Percentiles rank a stretch among this genome's conserved stretches.
Conservation (phyloP, 441 rosid genomes). For the Populus hybrid region DNA sequence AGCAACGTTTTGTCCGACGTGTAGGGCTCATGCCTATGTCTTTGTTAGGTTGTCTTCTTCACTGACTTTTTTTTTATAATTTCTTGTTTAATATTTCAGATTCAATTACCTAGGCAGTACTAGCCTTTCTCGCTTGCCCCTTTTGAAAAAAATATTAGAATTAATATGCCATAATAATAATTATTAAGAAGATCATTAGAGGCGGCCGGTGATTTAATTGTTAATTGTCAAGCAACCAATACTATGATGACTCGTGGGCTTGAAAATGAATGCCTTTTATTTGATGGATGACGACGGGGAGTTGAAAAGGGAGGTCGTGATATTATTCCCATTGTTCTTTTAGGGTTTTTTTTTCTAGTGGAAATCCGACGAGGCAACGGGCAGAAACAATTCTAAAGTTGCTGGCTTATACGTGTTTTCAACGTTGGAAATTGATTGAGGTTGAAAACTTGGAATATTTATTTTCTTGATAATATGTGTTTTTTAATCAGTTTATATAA, state of each 20-base stretch:
- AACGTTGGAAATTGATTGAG: no score
- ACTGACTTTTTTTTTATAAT: background rate
- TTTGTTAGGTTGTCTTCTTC: constrained; percentile 7
- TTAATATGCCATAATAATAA: background rate
- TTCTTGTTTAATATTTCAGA: background rate
- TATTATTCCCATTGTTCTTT: background rate
- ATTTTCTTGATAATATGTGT: no score
- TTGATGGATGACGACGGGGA: background rate
- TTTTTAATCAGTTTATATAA: no score
- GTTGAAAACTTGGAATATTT: no score
- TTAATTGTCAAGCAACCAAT: background rate
- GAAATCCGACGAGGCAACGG: background rate
- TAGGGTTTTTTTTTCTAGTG: background rate
- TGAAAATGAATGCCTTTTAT: background rate
- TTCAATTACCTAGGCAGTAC: background rate
- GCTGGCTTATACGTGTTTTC: no score
- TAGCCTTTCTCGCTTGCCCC: background rate
- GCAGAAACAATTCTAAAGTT: background rate
- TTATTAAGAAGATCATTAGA: background rate
- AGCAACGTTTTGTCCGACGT: constrained; percentile 12
- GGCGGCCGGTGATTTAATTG: background rate
- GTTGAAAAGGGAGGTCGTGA: background rate
- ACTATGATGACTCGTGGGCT: background rate
- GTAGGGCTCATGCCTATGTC: background rate
- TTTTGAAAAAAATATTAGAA: no score